phyloP scores from a whole-genome alignment of 1,284 basidiomycete species.

The Ceratobasidium sp. region DNA sequence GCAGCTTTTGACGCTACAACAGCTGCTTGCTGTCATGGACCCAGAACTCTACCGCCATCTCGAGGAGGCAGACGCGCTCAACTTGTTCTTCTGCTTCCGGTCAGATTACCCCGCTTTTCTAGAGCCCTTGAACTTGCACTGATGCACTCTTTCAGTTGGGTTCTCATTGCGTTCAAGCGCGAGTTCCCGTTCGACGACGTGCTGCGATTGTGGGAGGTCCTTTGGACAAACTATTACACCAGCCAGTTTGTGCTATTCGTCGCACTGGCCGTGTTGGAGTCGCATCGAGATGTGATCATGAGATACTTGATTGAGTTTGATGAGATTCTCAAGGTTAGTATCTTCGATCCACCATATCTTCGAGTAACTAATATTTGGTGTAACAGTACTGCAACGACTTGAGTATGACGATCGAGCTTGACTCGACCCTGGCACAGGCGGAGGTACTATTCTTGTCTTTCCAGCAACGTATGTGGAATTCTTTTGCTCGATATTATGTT shows the following conservation, averaged over 20 bases:
- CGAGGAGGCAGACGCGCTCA: slow-evolving; percentile 89
- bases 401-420: slow-evolving; percentile 92
- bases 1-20: slow-evolving; percentile 88
- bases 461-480: slow-evolving; percentile 60
- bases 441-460: slow-evolving; percentile 93
- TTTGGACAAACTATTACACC: slow-evolving; percentile 95
- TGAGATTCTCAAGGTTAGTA: slow-evolving; percentile 82
- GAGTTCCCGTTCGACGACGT: slow-evolving; percentile 94
- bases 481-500: slow-evolving; percentile 51
- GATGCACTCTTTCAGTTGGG: slow-evolving; percentile 68
- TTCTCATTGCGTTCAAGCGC: slow-evolving; percentile 92
- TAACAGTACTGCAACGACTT: slow-evolving; percentile 89
- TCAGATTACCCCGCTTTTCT: slow-evolving; percentile 57
- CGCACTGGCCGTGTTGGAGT: slow-evolving; percentile 92
- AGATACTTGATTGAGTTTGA: slow-evolving; percentile 94
- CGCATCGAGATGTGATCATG: slow-evolving; percentile 92
- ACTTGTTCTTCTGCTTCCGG: slow-evolving; percentile 98
- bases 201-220: slow-evolving; percentile 90
- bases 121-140: slow-evolving; percentile 49
- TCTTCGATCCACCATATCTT: slow-evolving; percentile 51
- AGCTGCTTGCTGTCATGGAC: slow-evolving; percentile 92
- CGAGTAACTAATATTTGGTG: slow-evolving; percentile 36
- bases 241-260: slow-evolving; percentile 92
- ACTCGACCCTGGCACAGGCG: slow-evolving; percentile 90
- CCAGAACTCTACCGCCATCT: slow-evolving; percentile 90